A percentile compares a stretch with the other conserved stretches of the same genome.
Conservation (phyloP, 139 green algal species). For the Tetraselmis striata region DNA sequence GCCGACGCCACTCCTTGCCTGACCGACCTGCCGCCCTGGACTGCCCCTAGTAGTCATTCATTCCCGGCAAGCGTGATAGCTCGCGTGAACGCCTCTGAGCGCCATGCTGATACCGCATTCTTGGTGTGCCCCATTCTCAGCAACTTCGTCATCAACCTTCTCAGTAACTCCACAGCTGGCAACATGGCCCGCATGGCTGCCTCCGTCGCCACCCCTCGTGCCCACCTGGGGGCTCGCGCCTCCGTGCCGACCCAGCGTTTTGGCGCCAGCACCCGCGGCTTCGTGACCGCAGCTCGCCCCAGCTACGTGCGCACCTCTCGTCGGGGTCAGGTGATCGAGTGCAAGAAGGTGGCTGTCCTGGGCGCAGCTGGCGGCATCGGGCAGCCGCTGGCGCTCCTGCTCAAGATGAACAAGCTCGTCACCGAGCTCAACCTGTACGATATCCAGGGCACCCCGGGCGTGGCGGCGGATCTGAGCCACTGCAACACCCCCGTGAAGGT, state of each 20-base stretch:
- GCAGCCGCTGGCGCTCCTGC: conserved; percentile 86
- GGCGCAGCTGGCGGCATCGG: conserved; percentile 94
- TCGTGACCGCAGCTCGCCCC: not conserved
- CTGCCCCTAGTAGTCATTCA: too few species aligned
- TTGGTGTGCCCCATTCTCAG: too few species aligned
- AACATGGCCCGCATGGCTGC: not conserved
- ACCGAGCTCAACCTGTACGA: conserved; percentile 87
- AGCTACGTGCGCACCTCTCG: not conserved
- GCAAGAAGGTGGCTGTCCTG: conserved; percentile 88
- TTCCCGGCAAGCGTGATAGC: too few species aligned
- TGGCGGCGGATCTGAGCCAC: conserved; percentile 90
- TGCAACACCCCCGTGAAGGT: conserved; percentile 77
- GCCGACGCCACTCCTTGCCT: too few species aligned
- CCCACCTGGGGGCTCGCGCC: not conserved
- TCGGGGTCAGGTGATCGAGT: not conserved
- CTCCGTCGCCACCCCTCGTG: not conserved
- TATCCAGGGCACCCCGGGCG: conserved; percentile 72
- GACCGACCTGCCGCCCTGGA: too few species aligned
- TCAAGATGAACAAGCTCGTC: conserved; percentile 72
- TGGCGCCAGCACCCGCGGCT: not conserved
- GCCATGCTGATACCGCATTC: too few species aligned
- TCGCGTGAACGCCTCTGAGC: too few species aligned
- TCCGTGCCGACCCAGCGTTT: not conserved
- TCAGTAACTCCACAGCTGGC: too few species aligned
- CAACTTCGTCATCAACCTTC: too few species aligned